Evolutionary conservation across 1,284 basidiomycete genomes (phyloP), one percentile per base, ranked within the genome.

Genomic region (Xerocomus amazonicus): DNA sequence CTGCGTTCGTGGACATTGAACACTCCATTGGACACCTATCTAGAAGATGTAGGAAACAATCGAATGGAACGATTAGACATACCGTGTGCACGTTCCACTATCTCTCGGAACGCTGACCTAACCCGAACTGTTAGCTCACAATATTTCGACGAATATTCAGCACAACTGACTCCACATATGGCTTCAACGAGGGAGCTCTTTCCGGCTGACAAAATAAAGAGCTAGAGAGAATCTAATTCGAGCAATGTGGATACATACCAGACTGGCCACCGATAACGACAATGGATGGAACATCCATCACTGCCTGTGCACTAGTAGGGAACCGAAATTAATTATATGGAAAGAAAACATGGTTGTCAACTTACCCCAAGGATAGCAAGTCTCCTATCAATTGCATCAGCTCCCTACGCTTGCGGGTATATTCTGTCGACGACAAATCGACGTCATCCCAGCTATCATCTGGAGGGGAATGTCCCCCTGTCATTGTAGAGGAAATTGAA

Each of bases 251-350:
- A 46, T 45, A 61, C 72, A 54, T 59, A 73, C 81, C 80, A 0
- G 81, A 83, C 56, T 83, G 81, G n/a, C 74, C 71, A 8, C 81
- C 81, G 32, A 81, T 77, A 3, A 84, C 80, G 0, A 72, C 74
- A 12, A 83, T 74, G 2, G 70, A 66, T 8, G 81, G 81, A 13
- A 81, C 63, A 51, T 77, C 71, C 2, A 82, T 63, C 32, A 73
- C 51, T 4, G 64, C 65, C 4, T 67, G 63, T 0, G 72, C 75
- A 2, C 79, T 79, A 4, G 19, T 4, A 23, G 54, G 5, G 29
- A 38, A 26, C 23, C 9, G 7, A 35, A 4, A 13, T 57, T 13
- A 56, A 34, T 35, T 3, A n/a, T 35, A 17, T 1, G 10, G 14
- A 42, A 10, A 10, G 13, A 9, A 17, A 14, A 27, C 26, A 35